Evolutionary conservation across 1,139 yeast species (phyloP), one percentile per base, ranked within the genome.

Genomic region (Candida buenavistaensis): DNA sequence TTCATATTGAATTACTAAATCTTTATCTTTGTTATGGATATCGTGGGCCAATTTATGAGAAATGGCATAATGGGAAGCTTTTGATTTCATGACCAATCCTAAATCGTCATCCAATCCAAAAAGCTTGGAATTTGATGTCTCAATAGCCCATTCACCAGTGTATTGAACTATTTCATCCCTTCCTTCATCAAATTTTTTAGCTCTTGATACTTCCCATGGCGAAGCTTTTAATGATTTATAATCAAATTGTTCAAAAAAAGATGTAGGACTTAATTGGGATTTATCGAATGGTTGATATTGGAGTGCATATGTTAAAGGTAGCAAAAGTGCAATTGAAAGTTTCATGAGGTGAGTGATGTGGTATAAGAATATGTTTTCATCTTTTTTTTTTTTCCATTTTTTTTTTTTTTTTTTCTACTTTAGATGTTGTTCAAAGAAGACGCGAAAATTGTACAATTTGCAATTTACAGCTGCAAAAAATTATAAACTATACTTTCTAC

Each of bases 1-100:
- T 59, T 89, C 97, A 57, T 87, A 89, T 61, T 89, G 97, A 30
- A 88, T 62, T 6, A 90, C 96, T 45, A 90, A 66, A 14, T 88
- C 81, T 36, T 78, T 68, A 46, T 70, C 72, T 14, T 65, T 71
- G 56, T 82, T 62, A 54, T 75, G 73, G 37, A 86, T 67, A 2
- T 80, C 72, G 31, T 59, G 44, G 17, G 73, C 75, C 32, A 88
- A 69, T 45, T 70, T 61, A 36, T 77, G 73, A 14, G 86, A 78
- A 44, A 88, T 83, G 19, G 94, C 95, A 58, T 86, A 88, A 50
- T 78, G 85, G 26, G 89, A 80, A 29, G 95, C 92, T 33, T 78
- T 79, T 9, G 83, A 65, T 55, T 82, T 82, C 57, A 82, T 72
- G 10, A 85, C 92, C 39, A 88, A 72, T 3, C 95, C 96, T 40